Base-by-base conservation (phyloP, 2,329 filamentous ascomycete genomes). In the Cladophialophora exuberans region DNA sequence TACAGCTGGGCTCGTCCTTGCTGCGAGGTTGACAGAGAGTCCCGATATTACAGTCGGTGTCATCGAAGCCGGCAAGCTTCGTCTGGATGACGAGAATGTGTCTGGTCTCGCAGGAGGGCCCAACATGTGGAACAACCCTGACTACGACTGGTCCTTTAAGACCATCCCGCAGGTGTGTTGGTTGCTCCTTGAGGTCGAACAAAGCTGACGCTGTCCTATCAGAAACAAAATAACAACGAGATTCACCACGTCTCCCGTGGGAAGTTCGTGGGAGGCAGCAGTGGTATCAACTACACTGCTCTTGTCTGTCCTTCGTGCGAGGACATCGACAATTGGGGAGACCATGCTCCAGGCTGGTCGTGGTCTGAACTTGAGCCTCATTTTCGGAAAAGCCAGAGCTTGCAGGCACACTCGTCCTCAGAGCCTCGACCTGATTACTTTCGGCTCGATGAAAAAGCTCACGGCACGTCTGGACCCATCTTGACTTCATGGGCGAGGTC, bases 1-100 rank as follows among this genome's bases (percentile, higher is more conserved):
- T 6, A 82, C 78, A 3, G 78, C 79, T 11, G 80, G 80, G 11
- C 69, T 83, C 13, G 73, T 72, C 1, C 67, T 83, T 3, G 77
- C 77, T 3, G 66, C 74, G 6, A 71, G 77, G 1, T 69, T 83
- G 2, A 73, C 75, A 1, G 74, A 79, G 51, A 63, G 75, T 43
- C 53, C 72, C 28, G 70, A 79, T 3, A 76, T 78, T 25, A 64
- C 65, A 3, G 69, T 82, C n/a, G 72, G 70, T 10, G 72, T 78
- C 0, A 63, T 79, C 15, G 76, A 79, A 63, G 76, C 74, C 18
- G 76, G 76, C 18, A 60, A 58, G n/a, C 62, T 62, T 4, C 57
- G 56, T 4, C 45, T 65, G 2, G 62, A 66, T n/a, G 66, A 66
- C 3, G 54, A 57, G 4, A 30, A 52, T 1, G 62, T 69, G 28